Evolutionary conservation across 257 asterid genomes (phyloP), one percentile per base, ranked within the genome.

Genomic region (Haberlea rhodopensis): DNA sequence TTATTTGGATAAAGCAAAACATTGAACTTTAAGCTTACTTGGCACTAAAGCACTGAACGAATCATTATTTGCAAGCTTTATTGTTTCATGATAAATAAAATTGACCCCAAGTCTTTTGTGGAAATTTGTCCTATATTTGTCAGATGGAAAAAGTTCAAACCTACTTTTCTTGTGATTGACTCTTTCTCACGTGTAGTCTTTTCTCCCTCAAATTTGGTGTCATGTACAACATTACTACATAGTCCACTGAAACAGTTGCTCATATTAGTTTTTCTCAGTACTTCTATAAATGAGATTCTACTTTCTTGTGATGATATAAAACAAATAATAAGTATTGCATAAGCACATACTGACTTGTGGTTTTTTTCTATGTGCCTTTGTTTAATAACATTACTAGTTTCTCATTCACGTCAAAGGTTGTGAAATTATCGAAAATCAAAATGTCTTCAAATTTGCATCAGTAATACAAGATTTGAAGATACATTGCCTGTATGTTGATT

Each of bases 41-140:
- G 71, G 43, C 34, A 24, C 2, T 43, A 62, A 65, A 63, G 68
- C 52, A 58, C 48, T 70, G 29, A 40, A 46, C 52, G 59, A 6
- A 6, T 57, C 13, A 43, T 53, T 20, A 27, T 51, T 40, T 63
- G 52, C 63, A 27, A 31, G 57, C 34, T 27, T 40, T 65, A 20
- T 46, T 54, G 56, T 62, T 21, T 18, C 37, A 57, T 61, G 1
- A 13, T 60, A 56, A 23, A 63, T 43, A 58, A 54, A 29, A 10
- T 57, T 60, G 31, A 8, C 22, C 25, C 22, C n/a, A n/a, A n/a
- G n/a, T n/a, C n/a, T n/a, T n/a, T n/a, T n/a, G n/a, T n/a, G n/a
- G n/a, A n/a, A n/a, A n/a, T n/a, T n/a, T n/a, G n/a, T n/a, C n/a
- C n/a, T n/a, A n/a, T n/a, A n/a, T n/a, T n/a, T n/a, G n/a, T n/a